A percentile compares a stretch with the other conserved stretches of the same genome.
Conservation (phyloP, 768 basidiomycete genomes). For the Leccinum subgranulosum region DNA sequence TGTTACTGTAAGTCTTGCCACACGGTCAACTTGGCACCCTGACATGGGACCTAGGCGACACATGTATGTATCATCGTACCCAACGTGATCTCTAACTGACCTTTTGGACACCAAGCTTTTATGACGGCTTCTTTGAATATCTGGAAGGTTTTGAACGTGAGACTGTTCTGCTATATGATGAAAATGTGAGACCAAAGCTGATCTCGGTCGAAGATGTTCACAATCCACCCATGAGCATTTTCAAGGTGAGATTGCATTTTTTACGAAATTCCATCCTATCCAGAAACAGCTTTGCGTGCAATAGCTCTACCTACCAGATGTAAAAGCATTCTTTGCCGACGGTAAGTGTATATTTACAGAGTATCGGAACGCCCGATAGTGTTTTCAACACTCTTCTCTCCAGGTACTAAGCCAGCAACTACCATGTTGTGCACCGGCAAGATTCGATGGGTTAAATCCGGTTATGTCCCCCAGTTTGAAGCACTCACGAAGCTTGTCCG, state of each 20-base stretch:
- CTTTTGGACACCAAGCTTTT: slow-evolving; percentile 18
- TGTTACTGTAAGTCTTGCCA: too few relatives aligned
- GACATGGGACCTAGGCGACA: slow-evolving; percentile 19
- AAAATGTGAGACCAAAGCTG: neutral
- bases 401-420: slow-evolving; percentile 20
- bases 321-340: slow-evolving; percentile 17
- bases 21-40: too few relatives aligned
- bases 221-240: slow-evolving; percentile 26
- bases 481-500: slow-evolving; percentile 56
- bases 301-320: slow-evolving; percentile 27
- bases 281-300: neutral
- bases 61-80: slow-evolving; percentile 14
- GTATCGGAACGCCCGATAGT: neutral
- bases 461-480: slow-evolving; percentile 63
- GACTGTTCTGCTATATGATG: neutral
- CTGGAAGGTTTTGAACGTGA: slow-evolving; percentile 26
- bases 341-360: slow-evolving; percentile 6
- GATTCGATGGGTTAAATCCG: slow-evolving; percentile 57
- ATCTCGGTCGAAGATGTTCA: slow-evolving; percentile 14
- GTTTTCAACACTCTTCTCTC: neutral
- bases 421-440: slow-evolving; percentile 46
- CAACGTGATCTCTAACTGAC: neutral
- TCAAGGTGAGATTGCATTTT: slow-evolving; percentile 15
- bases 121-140: slow-evolving; percentile 27
- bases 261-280: too few relatives aligned